Percentiles rank a stretch among this genome's conserved stretches.
Conservation (phyloP, 345 rosid genomes). For the Hypericum androsaemum region DNA sequence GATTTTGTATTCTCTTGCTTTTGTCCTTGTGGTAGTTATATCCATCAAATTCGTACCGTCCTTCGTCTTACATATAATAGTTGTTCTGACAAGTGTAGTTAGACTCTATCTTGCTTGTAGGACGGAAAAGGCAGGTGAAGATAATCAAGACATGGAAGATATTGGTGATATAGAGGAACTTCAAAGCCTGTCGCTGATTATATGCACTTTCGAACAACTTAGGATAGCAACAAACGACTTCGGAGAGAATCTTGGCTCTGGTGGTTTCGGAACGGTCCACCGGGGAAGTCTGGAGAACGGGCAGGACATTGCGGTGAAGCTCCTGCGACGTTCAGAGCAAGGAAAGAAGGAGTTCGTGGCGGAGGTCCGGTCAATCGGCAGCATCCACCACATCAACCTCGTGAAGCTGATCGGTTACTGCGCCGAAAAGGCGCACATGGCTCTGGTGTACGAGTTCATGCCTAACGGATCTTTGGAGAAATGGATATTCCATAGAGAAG, state of each 20-base stretch:
- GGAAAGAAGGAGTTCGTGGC: conserved; percentile 57
- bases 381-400: conserved; percentile 56
- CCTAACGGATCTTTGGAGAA: conserved; percentile 59
- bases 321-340: conserved; percentile 55
- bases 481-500: conserved; percentile 46
- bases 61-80: too few relatives aligned
- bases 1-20: too few relatives aligned
- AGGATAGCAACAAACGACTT: conserved; percentile 42
- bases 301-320: conserved; percentile 64
- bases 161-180: conserved; percentile 8
- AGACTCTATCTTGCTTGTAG: too few relatives aligned
- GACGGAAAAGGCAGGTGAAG: background rate
- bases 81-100: too few relatives aligned
- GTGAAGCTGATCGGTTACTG: conserved; percentile 76
- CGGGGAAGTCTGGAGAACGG: conserved; percentile 60
- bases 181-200: conserved; percentile 31
- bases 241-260: conserved; percentile 54
- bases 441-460: conserved; percentile 84
- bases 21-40: too few relatives aligned
- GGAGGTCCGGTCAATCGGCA: conserved; percentile 60
- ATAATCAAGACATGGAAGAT: conserved; percentile 7
- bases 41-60: too few relatives aligned
- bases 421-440: conserved; percentile 45
- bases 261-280: conserved; percentile 72
- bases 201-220: conserved; percentile 51